Evolutionary conservation across 495 filamentous ascomycete genomes (phyloP), one percentile per base, ranked within the genome.

Genomic region (Tetracladium setigerum): DNA sequence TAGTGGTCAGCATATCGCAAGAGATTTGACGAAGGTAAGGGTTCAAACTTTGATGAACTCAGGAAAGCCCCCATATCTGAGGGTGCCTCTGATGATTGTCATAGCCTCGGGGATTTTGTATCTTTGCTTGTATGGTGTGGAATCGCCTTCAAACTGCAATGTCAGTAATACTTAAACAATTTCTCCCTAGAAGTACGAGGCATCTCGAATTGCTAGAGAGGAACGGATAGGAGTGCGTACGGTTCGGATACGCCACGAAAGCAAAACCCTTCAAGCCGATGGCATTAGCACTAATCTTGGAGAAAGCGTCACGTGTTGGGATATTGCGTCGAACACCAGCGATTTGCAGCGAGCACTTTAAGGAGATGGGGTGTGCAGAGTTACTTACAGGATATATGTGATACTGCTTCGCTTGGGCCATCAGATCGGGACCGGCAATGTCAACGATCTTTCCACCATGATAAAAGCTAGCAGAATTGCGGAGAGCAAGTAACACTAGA

Each of bases 221-320:
- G n/a, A n/a, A n/a, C n/a, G n/a, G n/a, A n/a, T n/a, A n/a, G n/a
- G n/a, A n/a, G n/a, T n/a, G n/a, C n/a, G n/a, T n/a, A n/a, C n/a
- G n/a, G 77, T 96, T 96, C 9, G 88, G 87, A 64, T 97, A 98
- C 8, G 84, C 89, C 44, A 95, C 88, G 58, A 95, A 92, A 19
- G 86, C 82, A 59, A 81, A 96, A 27, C 89, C n/a, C n/a, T n/a
- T n/a, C n/a, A n/a, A n/a, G n/a, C n/a, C n/a, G n/a, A n/a, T n/a
- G n/a, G n/a, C n/a, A 30, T 44, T 40, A 40, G 37, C 16, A 40
- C 16, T 40, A 3, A n/a, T 40, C 13, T 40, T 18, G 16, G 37
- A 40, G 37, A 40, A 18, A 40, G 9, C 19, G 1, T 40, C 37
- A 41, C 31, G 47, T 32, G 38, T 33, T 44, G 33, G 12, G 15